Percentiles rank a stretch among this genome's conserved stretches.
Evolutionary conservation across 2,329 filamentous ascomycete species (phyloP).

Genomic region (Arthrobotrys sinensis): DNA sequence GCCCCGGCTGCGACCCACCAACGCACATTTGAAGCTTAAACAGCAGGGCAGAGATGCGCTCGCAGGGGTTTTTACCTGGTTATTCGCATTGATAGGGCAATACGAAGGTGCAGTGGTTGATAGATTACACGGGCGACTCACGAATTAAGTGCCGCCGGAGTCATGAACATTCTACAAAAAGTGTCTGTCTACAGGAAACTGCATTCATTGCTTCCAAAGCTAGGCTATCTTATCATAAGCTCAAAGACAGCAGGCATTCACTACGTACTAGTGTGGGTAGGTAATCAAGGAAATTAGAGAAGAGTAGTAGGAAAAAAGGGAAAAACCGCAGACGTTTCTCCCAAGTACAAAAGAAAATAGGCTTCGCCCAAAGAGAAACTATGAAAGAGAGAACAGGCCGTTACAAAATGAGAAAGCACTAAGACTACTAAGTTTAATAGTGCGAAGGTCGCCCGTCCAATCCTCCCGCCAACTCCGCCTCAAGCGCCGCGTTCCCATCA

Average conservation of each 20-base stretch:
- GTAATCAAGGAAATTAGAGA: not conserved
- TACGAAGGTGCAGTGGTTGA: too few relatives aligned
- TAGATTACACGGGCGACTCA: too few relatives aligned
- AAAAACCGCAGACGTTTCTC: conserved; percentile 3
- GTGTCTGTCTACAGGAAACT: too few relatives aligned
- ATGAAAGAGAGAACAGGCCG: not conserved
- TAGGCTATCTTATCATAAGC: not conserved
- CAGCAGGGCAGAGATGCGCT: conserved; percentile 1
- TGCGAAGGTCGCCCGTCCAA: conserved; percentile 70
- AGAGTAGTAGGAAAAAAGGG: not conserved
- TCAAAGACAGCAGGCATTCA: not conserved
- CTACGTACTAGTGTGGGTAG: not conserved
- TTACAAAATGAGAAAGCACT: not conserved
- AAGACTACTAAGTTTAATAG: conserved; percentile 34
- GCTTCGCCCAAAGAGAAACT: not conserved
- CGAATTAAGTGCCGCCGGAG: too few relatives aligned
- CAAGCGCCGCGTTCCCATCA: conserved; percentile 68
- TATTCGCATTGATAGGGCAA: too few relatives aligned
- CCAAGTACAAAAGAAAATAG: conserved; percentile 22
- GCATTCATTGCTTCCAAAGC: not conserved
- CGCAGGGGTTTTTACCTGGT: conserved; percentile 24
- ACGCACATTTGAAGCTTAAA: conserved; percentile 21
- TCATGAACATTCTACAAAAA: too few relatives aligned
- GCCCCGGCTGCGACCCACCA: conserved; percentile 7
- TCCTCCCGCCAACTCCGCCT: conserved; percentile 75